A percentile compares a stretch with the other conserved stretches of the same genome.
Conservation (phyloP, 1,139 yeast genomes). For the Ogataea hybrid region DNA sequence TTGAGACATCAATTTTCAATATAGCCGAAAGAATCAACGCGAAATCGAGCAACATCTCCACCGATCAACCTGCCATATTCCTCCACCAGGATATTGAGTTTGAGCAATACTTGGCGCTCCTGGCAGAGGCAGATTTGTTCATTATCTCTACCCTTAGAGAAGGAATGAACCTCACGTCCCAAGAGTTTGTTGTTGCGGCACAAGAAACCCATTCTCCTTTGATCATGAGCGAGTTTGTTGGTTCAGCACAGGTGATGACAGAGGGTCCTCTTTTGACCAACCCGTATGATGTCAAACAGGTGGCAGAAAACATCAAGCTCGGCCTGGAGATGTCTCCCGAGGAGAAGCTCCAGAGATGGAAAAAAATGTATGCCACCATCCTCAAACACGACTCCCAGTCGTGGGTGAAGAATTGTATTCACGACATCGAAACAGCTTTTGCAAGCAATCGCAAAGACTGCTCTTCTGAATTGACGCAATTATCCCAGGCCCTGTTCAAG, state of each 20-base stretch:
- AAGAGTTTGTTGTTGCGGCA: slow-evolving; percentile 84
- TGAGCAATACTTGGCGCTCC: slow-evolving; percentile 83
- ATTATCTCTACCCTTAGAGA: slow-evolving; percentile 91
- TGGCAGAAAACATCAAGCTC: slow-evolving; percentile 57
- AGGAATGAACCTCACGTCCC: slow-evolving; percentile 95
- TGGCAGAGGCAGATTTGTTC: slow-evolving; percentile 83
- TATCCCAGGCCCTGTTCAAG: slow-evolving; percentile 42
- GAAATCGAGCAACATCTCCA: slow-evolving; percentile 66
- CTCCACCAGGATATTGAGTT: slow-evolving; percentile 87
- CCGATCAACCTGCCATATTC: slow-evolving; percentile 78
- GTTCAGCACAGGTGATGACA: slow-evolving; percentile 78
- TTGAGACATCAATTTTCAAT: slow-evolving; percentile 70
- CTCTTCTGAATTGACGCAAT: slow-evolving; percentile 24
- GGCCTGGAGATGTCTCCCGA: slow-evolving; percentile 63
- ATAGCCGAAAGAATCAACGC: slow-evolving; percentile 87
- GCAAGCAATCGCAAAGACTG: slow-evolving; percentile 37
- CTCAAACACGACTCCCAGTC: slow-evolving; percentile 64
- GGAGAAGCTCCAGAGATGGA: slow-evolving; percentile 65
- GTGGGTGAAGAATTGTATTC: slow-evolving; percentile 68
- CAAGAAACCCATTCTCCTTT: slow-evolving; percentile 74
- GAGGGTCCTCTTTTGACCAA: slow-evolving; percentile 76
- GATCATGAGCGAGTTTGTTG: slow-evolving; percentile 88
- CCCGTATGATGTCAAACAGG: slow-evolving; percentile 81
- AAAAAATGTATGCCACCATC: slow-evolving; percentile 55
- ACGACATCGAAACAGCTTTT: slow-evolving; percentile 63